Evolutionary conservation across 2,329 filamentous ascomycete genomes (phyloP), one percentile per base, ranked within the genome.

Genomic region (Fusarium kyushuense): DNA sequence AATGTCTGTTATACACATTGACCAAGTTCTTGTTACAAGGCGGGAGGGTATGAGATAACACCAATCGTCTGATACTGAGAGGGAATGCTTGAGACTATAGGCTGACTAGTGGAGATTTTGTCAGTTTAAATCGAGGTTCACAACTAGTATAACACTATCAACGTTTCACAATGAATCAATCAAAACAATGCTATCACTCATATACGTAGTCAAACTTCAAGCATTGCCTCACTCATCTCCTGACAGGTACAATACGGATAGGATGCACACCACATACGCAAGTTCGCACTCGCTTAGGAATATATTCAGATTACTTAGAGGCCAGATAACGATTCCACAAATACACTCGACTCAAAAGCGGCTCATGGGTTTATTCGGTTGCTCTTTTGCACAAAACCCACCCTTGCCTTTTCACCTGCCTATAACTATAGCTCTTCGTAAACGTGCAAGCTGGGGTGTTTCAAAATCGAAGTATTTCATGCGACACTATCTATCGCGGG

Each of bases 401-500:
- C 23, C 8, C 9, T 7, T 43, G 17, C 14, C 16, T 19, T 25
- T 14, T 25, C n/a, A 40, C 25, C 33, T 41, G 21, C 25, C 29
- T 42, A 41, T 36, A 29, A 42, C 33, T 42, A 30, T n/a, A 23
- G 27, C 13, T 29, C 33, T 16, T 27, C 16, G n/a, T 29, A n/a
- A 21, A 13, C 32, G 30, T 40, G 32, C n/a, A 38, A 21, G 17
- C 32, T 25, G 38, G 54, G 52, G n/a, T 29, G 25, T 41, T 13
- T 54, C n/a, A 19, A 38, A 35, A 36, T 19, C 16, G 19, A 14
- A 32, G 21, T 46, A 45, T 45, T 38, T 61, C 59, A 33, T 64
- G 53, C 51, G 41, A 43, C 16, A 23, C 16, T 38, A 12, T 27
- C 30, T 63, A 33, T 53, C 35, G 35, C 35, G 14, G 61, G 47